Conservation (phyloP, 768 basidiomycete species). For the Boletus tomentosulus region DNA sequence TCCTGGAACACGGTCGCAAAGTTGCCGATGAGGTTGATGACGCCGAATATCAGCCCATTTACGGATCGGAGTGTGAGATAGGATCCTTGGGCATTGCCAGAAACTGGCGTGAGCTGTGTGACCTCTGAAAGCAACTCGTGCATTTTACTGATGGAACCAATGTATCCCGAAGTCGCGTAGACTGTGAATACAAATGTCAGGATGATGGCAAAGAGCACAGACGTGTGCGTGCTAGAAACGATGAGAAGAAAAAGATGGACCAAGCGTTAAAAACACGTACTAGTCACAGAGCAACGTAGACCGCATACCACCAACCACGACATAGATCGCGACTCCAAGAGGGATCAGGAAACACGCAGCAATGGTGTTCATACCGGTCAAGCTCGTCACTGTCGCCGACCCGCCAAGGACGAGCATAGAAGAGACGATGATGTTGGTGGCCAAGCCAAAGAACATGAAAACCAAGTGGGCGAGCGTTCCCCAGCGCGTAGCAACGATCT, state of each 20-base stretch:
- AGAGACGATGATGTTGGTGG: conserved; percentile 90
- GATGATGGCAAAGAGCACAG: conserved; percentile 84
- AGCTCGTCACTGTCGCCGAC: conserved; percentile 79
- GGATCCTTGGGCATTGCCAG: conserved; percentile 80
- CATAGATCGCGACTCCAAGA: conserved; percentile 83
- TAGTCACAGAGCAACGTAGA: conserved; percentile 85
- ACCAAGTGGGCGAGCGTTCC: conserved; percentile 73
- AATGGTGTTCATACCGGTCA: conserved; percentile 88
- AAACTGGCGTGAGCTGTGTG: conserved; percentile 52
- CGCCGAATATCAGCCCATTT: conserved; percentile 75
- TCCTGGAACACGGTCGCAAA: conserved; percentile 64
- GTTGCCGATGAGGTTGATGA: conserved; percentile 86
- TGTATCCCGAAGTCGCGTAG: conserved; percentile 73
- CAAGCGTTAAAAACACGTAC: conserved; percentile 38
- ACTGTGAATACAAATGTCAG: conserved; percentile 73
- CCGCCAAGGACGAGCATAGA: conserved; percentile 79
- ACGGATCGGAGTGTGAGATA: conserved; percentile 81
- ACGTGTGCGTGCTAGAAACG: conserved; percentile 69
- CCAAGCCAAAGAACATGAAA: conserved; percentile 91
- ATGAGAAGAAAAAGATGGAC: background rate
- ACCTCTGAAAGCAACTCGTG: conserved; percentile 69
- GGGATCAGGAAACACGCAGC: conserved; percentile 92
- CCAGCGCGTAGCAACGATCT: conserved; percentile 81
- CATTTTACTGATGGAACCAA: conserved; percentile 77
- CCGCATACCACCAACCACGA: conserved; percentile 83